Evolutionary conservation across 305 asterid genomes (phyloP), one percentile per base, ranked within the genome.

Genomic region (Fraxinus platypoda): DNA sequence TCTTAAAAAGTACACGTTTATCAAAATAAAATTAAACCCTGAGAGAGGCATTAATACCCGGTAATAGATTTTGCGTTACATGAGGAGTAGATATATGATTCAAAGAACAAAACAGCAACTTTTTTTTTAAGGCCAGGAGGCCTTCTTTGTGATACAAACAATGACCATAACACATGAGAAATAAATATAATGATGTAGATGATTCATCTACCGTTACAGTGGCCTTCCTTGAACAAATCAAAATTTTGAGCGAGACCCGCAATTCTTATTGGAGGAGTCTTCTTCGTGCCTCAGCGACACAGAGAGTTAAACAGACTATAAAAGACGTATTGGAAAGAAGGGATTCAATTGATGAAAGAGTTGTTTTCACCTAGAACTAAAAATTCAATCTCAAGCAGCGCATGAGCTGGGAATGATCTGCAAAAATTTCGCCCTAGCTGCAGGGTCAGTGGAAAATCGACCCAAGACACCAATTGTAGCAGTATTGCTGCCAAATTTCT

Each of bases 401-500:
- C 66, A 30, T 23, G 84, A 88, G 66, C 84, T 88, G 0, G 98
- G 97, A 73, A 96, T 90, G 34, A 91, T 88, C 92, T 90, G 95
- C 94, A 94, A 87, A 87, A 96, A 94, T 8, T 85, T 86, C 2
- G 93, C 89, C 83, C 99, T 88, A 2, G 93, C 90, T 3, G 87
- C 77, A 62, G 98, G 82, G 81, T 94, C 97, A 0, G 89, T 87
- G 3, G 98, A 89, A 85, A 93, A 96, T 78, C 90, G 90, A 76
- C 99, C 99, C 85, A 94, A 80, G 6, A 90, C 97, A 37, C 98
- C 99, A 80, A 93, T 83, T 0, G 99, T 93, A 34, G 95, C 97
- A 2, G 98, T 96, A 80, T 88, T 96, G 84, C 99, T 93, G 43
- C 98, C 98, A 17, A 90, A 85, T 90, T 96, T 96, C 88, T 96